These are phyloP conservation scores for Coprinellus micaceus DNA, from an alignment of 768 basidiomycete species.

Conservation along the genomic window DNA sequence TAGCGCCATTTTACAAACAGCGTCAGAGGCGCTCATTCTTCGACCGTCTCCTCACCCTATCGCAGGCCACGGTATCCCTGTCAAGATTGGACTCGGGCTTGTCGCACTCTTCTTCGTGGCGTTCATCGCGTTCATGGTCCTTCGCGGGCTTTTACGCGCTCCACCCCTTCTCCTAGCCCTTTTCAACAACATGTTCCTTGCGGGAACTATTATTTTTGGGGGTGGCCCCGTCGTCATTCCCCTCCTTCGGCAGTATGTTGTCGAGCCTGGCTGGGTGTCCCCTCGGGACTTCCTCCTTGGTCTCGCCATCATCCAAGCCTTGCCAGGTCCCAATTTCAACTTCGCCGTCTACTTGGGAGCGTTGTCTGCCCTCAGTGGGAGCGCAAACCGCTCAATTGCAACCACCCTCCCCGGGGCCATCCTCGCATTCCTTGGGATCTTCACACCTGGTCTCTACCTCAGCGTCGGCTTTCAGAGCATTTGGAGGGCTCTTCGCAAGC, in stretches of 20 bases:
- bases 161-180: conserved; percentile 30
- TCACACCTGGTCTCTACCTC: conserved; percentile 42
- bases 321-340: conserved; percentile 57
- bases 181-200: conserved; percentile 46
- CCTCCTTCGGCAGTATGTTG: conserved; percentile 47
- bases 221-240: conserved; percentile 60
- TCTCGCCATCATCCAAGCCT: conserved; percentile 45
- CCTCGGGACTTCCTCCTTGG: conserved; percentile 53
- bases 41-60: background rate
- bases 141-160: conserved; percentile 22
- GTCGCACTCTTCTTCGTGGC: conserved; percentile 24
- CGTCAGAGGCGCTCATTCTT: no score
- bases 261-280: conserved; percentile 48
- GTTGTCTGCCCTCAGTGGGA: conserved; percentile 27
- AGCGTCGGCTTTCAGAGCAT: conserved; percentile 34
- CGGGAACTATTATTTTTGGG: conserved; percentile 47
- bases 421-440: conserved; percentile 48
- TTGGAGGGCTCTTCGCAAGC: conserved; percentile 30
- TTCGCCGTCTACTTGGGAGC: conserved; percentile 51
- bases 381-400: conserved; percentile 6
- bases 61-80: conserved; percentile 21
- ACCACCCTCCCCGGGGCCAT: conserved; percentile 37
- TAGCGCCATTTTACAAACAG: no score
- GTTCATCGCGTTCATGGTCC: conserved; percentile 27
- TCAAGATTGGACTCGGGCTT: conserved; percentile 21